Conservation (phyloP, 495 filamentous ascomycete genomes). For the Penicillium pulvis region DNA sequence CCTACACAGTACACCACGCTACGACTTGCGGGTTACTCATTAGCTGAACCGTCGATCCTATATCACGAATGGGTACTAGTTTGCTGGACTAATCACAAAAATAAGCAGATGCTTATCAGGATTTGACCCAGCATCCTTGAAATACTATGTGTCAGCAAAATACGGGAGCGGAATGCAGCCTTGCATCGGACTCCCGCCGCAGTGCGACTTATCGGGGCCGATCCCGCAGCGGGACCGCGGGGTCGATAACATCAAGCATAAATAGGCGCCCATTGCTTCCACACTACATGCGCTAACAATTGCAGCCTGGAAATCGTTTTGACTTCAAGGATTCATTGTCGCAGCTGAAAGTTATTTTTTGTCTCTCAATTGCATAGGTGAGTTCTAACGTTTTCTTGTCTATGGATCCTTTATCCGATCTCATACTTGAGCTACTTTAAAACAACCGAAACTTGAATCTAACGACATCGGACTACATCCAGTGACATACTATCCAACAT, state of each 20-base stretch:
- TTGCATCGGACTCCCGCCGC: constrained; percentile 20
- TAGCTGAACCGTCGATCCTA: not conserved
- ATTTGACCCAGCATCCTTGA: not conserved
- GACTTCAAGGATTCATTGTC: not conserved
- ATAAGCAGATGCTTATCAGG: not conserved
- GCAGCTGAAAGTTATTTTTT: not conserved
- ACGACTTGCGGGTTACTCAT: too few species aligned
- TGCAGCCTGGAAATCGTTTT: not conserved
- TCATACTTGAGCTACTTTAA: not conserved
- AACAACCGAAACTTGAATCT: not conserved
- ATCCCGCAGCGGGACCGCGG: constrained; percentile 25
- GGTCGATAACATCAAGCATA: constrained; percentile 19
- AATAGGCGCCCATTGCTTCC: constrained; percentile 4
- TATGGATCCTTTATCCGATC: not conserved
- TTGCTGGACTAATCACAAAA: not conserved
- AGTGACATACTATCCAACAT: constrained; percentile 32
- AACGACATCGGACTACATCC: not conserved
- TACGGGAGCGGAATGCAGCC: constrained; percentile 1
- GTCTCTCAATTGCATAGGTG: not conserved
- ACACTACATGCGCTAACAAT: not conserved
- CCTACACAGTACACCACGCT: not conserved
- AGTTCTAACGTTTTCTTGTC: not conserved
- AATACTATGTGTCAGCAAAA: not conserved
- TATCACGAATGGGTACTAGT: not conserved
- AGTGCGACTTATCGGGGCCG: constrained; percentile 4